These are phyloP conservation scores for Suillus bovinus DNA, from an alignment of 768 basidiomycete species.

Conservation along the genomic window DNA sequence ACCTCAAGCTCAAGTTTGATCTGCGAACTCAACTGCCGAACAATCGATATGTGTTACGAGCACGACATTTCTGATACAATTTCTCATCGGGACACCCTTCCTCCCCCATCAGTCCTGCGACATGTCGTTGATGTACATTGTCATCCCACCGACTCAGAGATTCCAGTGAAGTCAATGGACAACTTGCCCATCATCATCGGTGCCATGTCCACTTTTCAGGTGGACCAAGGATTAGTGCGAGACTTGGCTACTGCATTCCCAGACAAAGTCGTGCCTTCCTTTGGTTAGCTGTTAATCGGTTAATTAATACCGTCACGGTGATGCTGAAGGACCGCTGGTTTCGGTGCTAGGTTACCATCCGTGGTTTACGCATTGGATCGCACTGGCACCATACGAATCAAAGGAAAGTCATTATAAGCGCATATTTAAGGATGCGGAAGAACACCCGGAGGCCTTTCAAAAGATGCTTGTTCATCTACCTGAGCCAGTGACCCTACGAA, in stretches of 20 bases:
- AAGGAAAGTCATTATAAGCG: constrained; percentile 76
- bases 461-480: constrained; percentile 67
- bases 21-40: background rate
- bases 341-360: constrained; percentile 80
- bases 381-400: constrained; percentile 40
- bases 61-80: constrained; percentile 7
- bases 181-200: constrained; percentile 67
- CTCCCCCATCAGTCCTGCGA: constrained; percentile 44
- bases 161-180: constrained; percentile 50
- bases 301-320: constrained; percentile 9
- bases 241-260: constrained; percentile 62
- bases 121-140: constrained; percentile 89
- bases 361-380: constrained; percentile 87
- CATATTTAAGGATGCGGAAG: constrained; percentile 54
- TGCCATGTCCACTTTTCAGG: constrained; percentile 72
- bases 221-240: constrained; percentile 73
- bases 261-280: constrained; percentile 78
- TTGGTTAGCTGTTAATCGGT: constrained; percentile 57
- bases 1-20: no score
- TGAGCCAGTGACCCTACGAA: constrained; percentile 60
- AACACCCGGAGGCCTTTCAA: constrained; percentile 46
- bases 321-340: constrained; percentile 12
- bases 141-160: constrained; percentile 82
- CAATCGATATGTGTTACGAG: background rate
- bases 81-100: constrained; percentile 19